Evolutionary conservation across 805 yeast genomes (phyloP).

Genomic region (Yarrowia deformans): DNA sequence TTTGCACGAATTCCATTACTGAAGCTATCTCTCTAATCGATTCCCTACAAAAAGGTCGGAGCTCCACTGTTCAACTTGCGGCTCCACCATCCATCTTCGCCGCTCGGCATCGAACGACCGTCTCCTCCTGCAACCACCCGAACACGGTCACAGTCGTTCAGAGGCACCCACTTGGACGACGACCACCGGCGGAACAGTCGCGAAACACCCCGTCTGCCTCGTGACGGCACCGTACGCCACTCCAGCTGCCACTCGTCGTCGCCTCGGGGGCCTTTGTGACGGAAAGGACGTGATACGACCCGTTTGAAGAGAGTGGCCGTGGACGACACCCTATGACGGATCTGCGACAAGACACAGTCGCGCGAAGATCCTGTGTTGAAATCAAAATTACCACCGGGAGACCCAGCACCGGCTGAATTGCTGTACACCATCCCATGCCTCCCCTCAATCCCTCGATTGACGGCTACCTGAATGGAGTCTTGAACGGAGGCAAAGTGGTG

Average conservation of each 20-base stretch:
- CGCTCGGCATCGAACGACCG: not conserved
- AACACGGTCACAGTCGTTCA: not conserved
- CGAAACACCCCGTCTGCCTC: not conserved
- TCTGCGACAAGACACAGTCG: not conserved
- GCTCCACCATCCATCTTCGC: slow-evolving; percentile 3
- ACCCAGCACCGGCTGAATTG: not conserved
- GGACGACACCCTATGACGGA: not conserved
- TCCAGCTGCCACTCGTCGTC: not conserved
- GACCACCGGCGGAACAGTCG: not conserved
- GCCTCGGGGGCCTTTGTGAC: too few relatives aligned
- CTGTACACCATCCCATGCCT: not conserved
- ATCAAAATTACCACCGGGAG: not conserved
- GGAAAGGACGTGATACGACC: not conserved
- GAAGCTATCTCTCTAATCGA: not conserved
- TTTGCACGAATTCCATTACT: not conserved
- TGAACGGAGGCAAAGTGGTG: slow-evolving; percentile 5
- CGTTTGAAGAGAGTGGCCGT: not conserved
- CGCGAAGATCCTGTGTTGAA: not conserved
- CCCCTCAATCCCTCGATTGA: not conserved
- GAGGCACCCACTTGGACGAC: not conserved
- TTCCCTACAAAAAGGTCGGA: not conserved
- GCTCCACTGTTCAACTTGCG: not conserved
- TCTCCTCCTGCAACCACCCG: not conserved
- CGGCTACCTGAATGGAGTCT: slow-evolving; percentile 8
- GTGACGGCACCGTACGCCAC: not conserved